Base-by-base conservation (phyloP, 225 moss, liverwort and hornwort genomes). In the Polytrichum formosum region DNA sequence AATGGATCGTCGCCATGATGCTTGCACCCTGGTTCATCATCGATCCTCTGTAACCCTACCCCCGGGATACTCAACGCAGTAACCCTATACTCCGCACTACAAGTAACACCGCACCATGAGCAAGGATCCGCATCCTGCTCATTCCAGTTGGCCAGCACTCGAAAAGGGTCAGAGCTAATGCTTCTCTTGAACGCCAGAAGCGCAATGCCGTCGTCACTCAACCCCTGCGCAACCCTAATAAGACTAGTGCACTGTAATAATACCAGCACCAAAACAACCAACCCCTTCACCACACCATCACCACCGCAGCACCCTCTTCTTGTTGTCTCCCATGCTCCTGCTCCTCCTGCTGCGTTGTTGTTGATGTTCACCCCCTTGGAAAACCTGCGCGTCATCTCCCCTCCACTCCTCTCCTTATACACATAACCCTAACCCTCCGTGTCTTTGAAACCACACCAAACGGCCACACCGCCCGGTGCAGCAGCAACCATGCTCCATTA, bases 91-190 rank as follows among this genome's bases (percentile, higher is more conserved):
- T 53, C 78, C 27, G 72, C 65, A 73, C 91, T 85, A 76, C 95
- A 95, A 71, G 81, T 84, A 7, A 95, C 92, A 59, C 95, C 95
- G 69, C 87, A 83, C 95, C 95, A 95, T 23, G 73, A 61, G 75
- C 95, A 95, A 8, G 95, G 95, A 77, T 95, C 78, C 65, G 82
- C 72, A 55, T 91, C 84, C 56, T 69, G 72, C 75, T 88, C 91
- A 61, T 90, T 82, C 95, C 95, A 95, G 78, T 81, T 90, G 27
- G 76, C 26, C 28, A 95, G 69, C 61, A 87, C 80, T 26, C 76
- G 75, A 55, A 78, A 79, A 9, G 86, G 80, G 76, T 88, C 92
- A 16, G 75, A 27, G 18, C 77, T 82, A 0, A 92, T 79, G 25
- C 83, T 74, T 70, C 78, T 72, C 77, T 91, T 95, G 77, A 95